Base-by-base conservation (phyloP, 106 monocot species). In the Dendrobium chrysotoxum region DNA sequence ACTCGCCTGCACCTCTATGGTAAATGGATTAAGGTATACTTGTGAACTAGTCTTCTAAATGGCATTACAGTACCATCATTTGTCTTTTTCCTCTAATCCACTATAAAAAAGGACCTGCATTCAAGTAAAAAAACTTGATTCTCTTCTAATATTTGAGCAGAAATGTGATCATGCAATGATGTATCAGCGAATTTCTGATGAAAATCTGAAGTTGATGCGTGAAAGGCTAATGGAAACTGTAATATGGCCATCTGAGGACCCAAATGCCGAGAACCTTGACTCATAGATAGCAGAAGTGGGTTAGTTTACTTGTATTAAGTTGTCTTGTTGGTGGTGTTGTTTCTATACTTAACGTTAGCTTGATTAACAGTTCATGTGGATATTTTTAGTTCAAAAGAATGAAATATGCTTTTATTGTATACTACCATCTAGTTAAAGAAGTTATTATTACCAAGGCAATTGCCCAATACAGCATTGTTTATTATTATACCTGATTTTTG, bases 241-340 rank as follows among this genome's bases (percentile, higher is more conserved):
- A 39, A 92, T 98, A 77, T 98, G 94, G 91, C 97, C 97, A 21
- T 86, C 94, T 15, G 97, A 98, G 79, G 94, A 98, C 87, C 85
- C 94, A 57, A 94, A 90, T 82, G 89, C 92, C 0, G 91, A 94
- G 84, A 94, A 70, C 76, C 83, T 93, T 41, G 91, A 91, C 46
- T 93, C 39, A 20, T 74, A 40, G 1, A 64, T 64, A 7, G 50
- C 64, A 61, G 23, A 25, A 64, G 9, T 64, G n/a, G 50, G 50
- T 15, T 50, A 50, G 50, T 50, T 50, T 13, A 13, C 15, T 15
- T 50, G 50, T 50, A 50, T 50, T 50, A 50, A 35, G 11, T 50
- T 50, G 50, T 13, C 50, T 50, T 50, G 50, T 50, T 50, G 50
- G 50, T 12, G 15, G 50, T 15, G 13, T 50, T 50, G 50, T 50